Conservation (phyloP, 2,329 filamentous ascomycete species). For the Aspergillus chevalieri region DNA sequence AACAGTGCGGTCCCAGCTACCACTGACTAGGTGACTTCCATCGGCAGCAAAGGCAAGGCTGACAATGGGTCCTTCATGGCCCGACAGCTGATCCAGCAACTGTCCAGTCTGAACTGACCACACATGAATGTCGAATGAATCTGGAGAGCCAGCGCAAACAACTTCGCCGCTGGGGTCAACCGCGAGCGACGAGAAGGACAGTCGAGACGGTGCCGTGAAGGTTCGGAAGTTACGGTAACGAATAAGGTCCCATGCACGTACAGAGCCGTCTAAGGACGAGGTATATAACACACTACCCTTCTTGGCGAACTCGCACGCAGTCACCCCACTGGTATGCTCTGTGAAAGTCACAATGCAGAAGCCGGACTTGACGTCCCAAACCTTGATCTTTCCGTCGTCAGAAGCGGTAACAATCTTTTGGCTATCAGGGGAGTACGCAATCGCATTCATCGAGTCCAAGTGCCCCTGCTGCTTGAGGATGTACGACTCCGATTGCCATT, state of each 20-base stretch:
- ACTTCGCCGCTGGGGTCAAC: slow-evolving; percentile 98
- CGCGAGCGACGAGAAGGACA: slow-evolving; percentile 89
- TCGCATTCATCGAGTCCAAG: slow-evolving; percentile 88
- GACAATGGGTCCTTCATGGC: slow-evolving; percentile 90
- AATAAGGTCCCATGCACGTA: slow-evolving; percentile 93
- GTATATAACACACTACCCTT: slow-evolving; percentile 95
- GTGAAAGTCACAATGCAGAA: slow-evolving; percentile 99
- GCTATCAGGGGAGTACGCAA: slow-evolving; percentile 90
- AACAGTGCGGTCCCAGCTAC: slow-evolving; percentile 94
- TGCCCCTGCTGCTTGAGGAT: slow-evolving; percentile 97
- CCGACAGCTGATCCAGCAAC: slow-evolving; percentile 79
- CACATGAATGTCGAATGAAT: slow-evolving; percentile 95
- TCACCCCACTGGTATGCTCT: slow-evolving; percentile 90
- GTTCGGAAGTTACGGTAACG: slow-evolving; percentile 95
- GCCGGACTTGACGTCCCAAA: slow-evolving; percentile 93
- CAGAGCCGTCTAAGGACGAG: slow-evolving; percentile 85
- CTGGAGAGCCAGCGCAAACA: slow-evolving; percentile 86
- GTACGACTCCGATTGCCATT: slow-evolving; percentile 99
- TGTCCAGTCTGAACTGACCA: slow-evolving; percentile 99
- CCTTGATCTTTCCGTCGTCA: slow-evolving; percentile 96
- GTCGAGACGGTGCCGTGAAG: slow-evolving; percentile 83
- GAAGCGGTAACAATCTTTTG: slow-evolving; percentile 88
- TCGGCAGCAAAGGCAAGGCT: slow-evolving; percentile 83
- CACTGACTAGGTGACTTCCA: slow-evolving; percentile 75
- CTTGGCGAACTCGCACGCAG: slow-evolving; percentile 87